A percentile compares a stretch with the other conserved stretches of the same genome.
phyloP scores from a whole-genome alignment of 2,329 filamentous ascomycete species.

The Helminthosporium solani region DNA sequence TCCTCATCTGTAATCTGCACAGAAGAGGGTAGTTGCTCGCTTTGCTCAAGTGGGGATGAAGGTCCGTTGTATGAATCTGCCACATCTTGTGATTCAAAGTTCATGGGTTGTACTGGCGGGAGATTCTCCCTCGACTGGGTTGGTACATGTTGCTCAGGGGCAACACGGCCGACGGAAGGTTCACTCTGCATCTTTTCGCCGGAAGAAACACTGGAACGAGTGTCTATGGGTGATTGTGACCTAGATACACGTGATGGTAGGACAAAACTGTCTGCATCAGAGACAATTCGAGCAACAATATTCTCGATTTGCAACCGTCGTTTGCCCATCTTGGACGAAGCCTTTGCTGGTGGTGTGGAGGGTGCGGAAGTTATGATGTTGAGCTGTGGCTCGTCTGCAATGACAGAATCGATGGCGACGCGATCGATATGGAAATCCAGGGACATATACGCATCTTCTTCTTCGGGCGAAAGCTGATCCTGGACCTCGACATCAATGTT shows the following conservation, averaged over 20 bases:
- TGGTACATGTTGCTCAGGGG: slow-evolving; percentile 3
- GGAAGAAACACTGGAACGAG: slow-evolving; percentile 44
- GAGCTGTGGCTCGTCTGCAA: slow-evolving; percentile 26
- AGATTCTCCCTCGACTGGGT: neutral
- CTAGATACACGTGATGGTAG: slow-evolving; percentile 60
- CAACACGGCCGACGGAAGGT: slow-evolving; percentile 15
- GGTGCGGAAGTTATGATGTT: slow-evolving; percentile 18
- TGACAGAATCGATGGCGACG: slow-evolving; percentile 66
- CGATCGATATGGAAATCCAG: slow-evolving; percentile 65
- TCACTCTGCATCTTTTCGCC: slow-evolving; percentile 21
- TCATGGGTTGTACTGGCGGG: neutral
- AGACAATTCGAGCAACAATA: slow-evolving; percentile 65
- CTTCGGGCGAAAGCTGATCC: slow-evolving; percentile 47
- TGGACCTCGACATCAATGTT: slow-evolving; percentile 68
- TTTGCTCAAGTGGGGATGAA: slow-evolving; percentile 3
- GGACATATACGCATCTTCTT: slow-evolving; percentile 55
- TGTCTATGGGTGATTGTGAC: slow-evolving; percentile 58
- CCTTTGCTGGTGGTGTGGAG: slow-evolving; percentile 9
- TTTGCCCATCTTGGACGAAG: slow-evolving; percentile 61
- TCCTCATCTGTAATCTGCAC: slow-evolving; percentile 41
- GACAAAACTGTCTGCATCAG: slow-evolving; percentile 66
- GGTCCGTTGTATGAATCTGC: slow-evolving; percentile 2
- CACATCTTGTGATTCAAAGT: neutral
- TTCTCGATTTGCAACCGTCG: slow-evolving; percentile 64
- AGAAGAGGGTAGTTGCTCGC: slow-evolving; percentile 22